A percentile compares a stretch with the other conserved stretches of the same genome.
These are phyloP conservation scores for Globisporangium lucens DNA, from an alignment of 352 stramenopile species.

Conservation along the genomic window DNA sequence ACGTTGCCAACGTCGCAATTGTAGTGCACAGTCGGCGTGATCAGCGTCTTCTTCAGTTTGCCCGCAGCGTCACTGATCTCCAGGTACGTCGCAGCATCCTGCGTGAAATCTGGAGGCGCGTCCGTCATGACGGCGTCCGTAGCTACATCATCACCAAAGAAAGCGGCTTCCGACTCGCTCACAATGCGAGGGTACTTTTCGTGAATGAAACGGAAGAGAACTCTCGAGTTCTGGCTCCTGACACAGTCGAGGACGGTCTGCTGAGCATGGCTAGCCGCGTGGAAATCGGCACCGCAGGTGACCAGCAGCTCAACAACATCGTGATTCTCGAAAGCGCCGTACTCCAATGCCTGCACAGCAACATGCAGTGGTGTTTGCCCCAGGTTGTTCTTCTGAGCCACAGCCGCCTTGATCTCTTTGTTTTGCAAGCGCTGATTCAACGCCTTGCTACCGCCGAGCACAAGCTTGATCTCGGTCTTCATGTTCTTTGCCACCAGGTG, in stretches of 20 bases:
- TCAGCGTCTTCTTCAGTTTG: constrained; percentile 43
- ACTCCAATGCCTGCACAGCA: constrained; percentile 42
- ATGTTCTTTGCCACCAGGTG: constrained; percentile 52
- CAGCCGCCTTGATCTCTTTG: constrained; percentile 30
- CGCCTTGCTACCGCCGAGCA: constrained; percentile 29
- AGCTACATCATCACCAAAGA: constrained; percentile 20
- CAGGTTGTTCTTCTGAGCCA: constrained; percentile 34
- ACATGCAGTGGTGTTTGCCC: constrained; percentile 57
- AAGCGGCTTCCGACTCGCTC: constrained; percentile 19
- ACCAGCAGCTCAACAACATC: constrained; percentile 44
- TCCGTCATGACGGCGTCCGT: constrained; percentile 25
- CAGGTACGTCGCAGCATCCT: constrained; percentile 52
- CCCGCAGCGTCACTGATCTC: constrained; percentile 39
- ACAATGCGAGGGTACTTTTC: constrained; percentile 28
- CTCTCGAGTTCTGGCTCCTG: constrained; percentile 38
- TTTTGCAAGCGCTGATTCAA: constrained; percentile 12
- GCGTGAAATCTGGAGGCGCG: constrained; percentile 31
- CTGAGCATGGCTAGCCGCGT: constrained; percentile 28
- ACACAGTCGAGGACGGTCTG: constrained; percentile 55
- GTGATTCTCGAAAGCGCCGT: constrained; percentile 65
- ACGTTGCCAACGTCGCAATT: constrained; percentile 57
- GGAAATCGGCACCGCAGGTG: constrained; percentile 28
- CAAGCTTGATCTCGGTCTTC: constrained; percentile 34
- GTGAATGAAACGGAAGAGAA: constrained; percentile 49
- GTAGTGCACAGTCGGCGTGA: constrained; percentile 36